These are phyloP conservation scores for Helianthus annuus DNA, from an alignment of 129 eudicot species.

Conservation along the genomic window DNA sequence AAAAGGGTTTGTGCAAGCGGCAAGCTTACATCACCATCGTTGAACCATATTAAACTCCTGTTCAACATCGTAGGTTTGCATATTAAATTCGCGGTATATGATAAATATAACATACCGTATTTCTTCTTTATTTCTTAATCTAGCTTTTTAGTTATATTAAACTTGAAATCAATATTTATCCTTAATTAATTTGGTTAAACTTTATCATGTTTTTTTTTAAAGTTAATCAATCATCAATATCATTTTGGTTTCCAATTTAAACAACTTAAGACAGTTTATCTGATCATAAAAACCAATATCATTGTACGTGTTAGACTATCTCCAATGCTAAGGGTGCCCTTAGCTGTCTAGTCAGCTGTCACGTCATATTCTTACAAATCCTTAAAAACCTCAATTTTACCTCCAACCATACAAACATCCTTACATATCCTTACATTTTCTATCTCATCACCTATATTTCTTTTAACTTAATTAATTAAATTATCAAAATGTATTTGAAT, in stretches of 20 bases:
- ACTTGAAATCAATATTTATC: neutral
- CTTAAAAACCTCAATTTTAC: too few relatives aligned
- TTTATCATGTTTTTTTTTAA: neutral
- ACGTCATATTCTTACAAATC: too few relatives aligned
- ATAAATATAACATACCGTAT: neutral
- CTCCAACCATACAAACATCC: too few relatives aligned
- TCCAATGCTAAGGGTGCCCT: too few relatives aligned
- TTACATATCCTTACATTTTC: too few relatives aligned
- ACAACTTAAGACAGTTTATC: neutral
- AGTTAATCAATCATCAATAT: neutral
- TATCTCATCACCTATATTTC: too few relatives aligned
- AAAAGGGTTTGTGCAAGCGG: neutral
- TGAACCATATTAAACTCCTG: neutral
- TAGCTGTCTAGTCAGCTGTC: too few relatives aligned
- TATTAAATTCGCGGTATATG: neutral
- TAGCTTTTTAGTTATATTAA: neutral
- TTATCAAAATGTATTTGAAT: too few relatives aligned
- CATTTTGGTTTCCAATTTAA: neutral
- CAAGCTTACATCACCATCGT: neutral
- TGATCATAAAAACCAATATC: neutral
- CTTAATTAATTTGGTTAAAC: neutral
- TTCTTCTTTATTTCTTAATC: neutral
- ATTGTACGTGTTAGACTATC: neutral
- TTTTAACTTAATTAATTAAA: too few relatives aligned
- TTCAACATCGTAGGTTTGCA: neutral